These are phyloP conservation scores for Xylariaceae sp. DNA, from an alignment of 2,329 filamentous ascomycete genomes.

Conservation along the genomic window DNA sequence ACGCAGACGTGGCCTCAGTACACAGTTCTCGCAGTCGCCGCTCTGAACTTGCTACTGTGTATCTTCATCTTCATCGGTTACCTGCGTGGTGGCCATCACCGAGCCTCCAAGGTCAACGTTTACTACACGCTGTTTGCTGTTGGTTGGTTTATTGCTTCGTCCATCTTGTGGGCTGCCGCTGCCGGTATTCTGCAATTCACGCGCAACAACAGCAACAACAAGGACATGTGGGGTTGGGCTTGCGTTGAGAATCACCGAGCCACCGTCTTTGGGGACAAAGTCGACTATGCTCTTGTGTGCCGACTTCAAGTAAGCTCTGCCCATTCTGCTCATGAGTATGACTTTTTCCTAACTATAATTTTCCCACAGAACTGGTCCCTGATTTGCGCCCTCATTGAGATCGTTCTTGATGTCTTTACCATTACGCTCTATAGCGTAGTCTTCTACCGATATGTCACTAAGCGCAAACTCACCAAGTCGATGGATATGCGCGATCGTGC, in stretches of 20 bases:
- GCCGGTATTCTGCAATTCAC: constrained; percentile 80
- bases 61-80: constrained; percentile 81
- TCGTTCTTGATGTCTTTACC: constrained; percentile 87
- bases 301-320: constrained; percentile 67
- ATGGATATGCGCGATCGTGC: constrained; percentile 96
- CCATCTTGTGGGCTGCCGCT: constrained; percentile 87
- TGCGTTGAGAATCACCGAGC: constrained; percentile 84
- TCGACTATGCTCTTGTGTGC: constrained; percentile 89
- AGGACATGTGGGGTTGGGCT: constrained; percentile 99
- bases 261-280: constrained; percentile 72
- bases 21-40: constrained; percentile 74
- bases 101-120: constrained; percentile 87
- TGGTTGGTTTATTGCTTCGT: constrained; percentile 88
- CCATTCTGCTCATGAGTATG: constrained; percentile 10
- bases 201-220: constrained; percentile 67
- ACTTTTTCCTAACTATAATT: constrained; percentile 24
- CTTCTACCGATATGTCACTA: constrained; percentile 97
- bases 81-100: constrained; percentile 80
- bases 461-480: constrained; percentile 90
- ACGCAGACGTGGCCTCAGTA: constrained; percentile 90
- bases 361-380: constrained; percentile 78
- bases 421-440: constrained; percentile 91
- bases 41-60: constrained; percentile 76
- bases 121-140: constrained; percentile 96
- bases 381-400: constrained; percentile 95